Evolutionary conservation across 2,329 filamentous ascomycete genomes (phyloP), one percentile per base, ranked within the genome.

Genomic region (Pseudogymnoascus sp.): DNA sequence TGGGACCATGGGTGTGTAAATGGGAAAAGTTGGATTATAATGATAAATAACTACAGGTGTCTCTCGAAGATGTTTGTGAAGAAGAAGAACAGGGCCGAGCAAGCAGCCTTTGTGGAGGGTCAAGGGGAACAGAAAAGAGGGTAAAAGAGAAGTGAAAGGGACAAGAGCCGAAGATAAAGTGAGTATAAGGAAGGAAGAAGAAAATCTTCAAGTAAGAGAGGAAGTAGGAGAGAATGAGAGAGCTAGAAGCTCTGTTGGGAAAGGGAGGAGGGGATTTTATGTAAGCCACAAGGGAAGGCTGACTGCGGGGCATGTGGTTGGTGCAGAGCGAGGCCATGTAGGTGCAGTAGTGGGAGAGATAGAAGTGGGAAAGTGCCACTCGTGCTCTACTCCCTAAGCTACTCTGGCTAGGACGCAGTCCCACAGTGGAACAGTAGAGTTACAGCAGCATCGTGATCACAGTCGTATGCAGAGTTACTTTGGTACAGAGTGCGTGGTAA

Each of bases 11-110:
- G 50, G n/a, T 57, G 28, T 57, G 28, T 17, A 57, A 33, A 57
- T 33, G 50, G 26, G 50, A 57, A 57, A 57, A 57, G 50, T 57
- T 57, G 50, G 50, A 57, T 57, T 57, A 57, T 57, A 57, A 33
- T 57, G 50, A 57, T 57, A 57, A 57, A 57, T 57, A 57, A 57
- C 50, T 57, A 57, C 50, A 57, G 28, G 10, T 57, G 50, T 57
- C 50, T 57, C 26, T 57, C 50, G 50, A 57, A 57, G 50, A 57
- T 57, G 50, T 33, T 33, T 57, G 50, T 57, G n/a, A 57, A 57
- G 50, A 57, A 57, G 50, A 33, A 33, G 26, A 33, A 33, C n/a
- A 57, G 33, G 50, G 50, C 50, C 28, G 50, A 8, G 10, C 50
- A 57, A 57, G 50, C 50, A 57, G 50, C 50, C 50, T 57, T 57